A percentile compares a stretch with the other conserved stretches of the same genome.
phyloP scores from a whole-genome alignment of 1,284 basidiomycete species.

The Volvariella surrecta region DNA sequence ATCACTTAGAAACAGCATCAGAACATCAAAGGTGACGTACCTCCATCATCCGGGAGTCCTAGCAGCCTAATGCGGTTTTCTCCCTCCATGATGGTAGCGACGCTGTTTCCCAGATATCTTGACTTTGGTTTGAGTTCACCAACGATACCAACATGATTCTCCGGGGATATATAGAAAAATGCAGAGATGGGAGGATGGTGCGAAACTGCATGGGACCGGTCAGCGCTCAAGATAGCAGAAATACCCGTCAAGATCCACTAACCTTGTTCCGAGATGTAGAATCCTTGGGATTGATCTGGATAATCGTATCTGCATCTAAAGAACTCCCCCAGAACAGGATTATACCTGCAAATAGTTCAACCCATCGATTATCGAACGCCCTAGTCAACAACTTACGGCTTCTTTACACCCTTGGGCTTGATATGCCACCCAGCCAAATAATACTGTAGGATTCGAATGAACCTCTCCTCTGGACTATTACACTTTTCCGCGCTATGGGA shows the following conservation, averaged over 20 bases:
- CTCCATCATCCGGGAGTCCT: slow-evolving; percentile 78
- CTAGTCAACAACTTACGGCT: slow-evolving; percentile 59
- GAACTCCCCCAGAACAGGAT: slow-evolving; percentile 95
- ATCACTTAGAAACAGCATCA: slow-evolving; percentile 6
- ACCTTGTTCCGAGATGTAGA: slow-evolving; percentile 98
- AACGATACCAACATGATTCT: slow-evolving; percentile 75
- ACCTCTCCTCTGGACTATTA: slow-evolving; percentile 82
- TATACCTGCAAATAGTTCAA: slow-evolving; percentile 55
- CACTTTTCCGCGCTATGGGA: slow-evolving; percentile 59
- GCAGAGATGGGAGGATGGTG: slow-evolving; percentile 95
- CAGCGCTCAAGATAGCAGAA: slow-evolving; percentile 6
- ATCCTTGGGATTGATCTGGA: slow-evolving; percentile 83
- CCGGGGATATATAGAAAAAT: slow-evolving; percentile 95
- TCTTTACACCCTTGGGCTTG: slow-evolving; percentile 99
- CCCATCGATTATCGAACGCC: no score
- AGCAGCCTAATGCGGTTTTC: slow-evolving; percentile 84
- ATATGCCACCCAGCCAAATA: slow-evolving; percentile 99
- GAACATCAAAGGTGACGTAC: slow-evolving; percentile 31
- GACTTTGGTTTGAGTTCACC: slow-evolving; percentile 95
- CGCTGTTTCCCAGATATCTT: slow-evolving; percentile 94
- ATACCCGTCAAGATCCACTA: slow-evolving; percentile 3
- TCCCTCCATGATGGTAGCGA: slow-evolving; percentile 93
- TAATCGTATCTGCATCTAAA: slow-evolving; percentile 97
- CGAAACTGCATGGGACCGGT: slow-evolving; percentile 46
- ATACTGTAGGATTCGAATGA: slow-evolving; percentile 87